Evolutionary conservation across 1,284 basidiomycete genomes (phyloP).

Genomic region (Tilletia indica): DNA sequence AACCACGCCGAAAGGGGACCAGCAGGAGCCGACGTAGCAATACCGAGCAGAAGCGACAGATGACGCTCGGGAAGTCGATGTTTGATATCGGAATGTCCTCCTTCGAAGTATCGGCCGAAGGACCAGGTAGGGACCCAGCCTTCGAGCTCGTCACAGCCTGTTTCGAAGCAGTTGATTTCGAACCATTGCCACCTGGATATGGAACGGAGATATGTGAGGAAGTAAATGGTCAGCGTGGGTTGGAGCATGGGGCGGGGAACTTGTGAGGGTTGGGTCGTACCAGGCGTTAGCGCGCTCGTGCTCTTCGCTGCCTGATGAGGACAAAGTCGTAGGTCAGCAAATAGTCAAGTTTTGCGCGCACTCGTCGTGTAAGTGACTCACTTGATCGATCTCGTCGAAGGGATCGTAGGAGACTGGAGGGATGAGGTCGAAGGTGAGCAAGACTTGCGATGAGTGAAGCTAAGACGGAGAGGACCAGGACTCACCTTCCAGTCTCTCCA

Average conservation of each 20-base stretch:
- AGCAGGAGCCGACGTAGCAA: slow-evolving; percentile 54
- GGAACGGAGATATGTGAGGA: background rate
- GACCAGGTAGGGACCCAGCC: slow-evolving; percentile 56
- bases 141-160: slow-evolving; percentile 51
- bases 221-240: background rate
- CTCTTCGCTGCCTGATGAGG: slow-evolving; percentile 1
- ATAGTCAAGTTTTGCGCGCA: background rate
- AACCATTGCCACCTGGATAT: slow-evolving; percentile 51
- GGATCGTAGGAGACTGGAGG: slow-evolving; percentile 23
- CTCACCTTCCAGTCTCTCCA: slow-evolving; percentile 34
- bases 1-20: slow-evolving; percentile 42
- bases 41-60: slow-evolving; percentile 50
- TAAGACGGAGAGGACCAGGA: no score
- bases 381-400: slow-evolving; percentile 29
- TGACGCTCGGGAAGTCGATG: slow-evolving; percentile 40
- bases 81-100: slow-evolving; percentile 34
- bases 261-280: background rate
- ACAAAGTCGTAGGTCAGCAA: background rate
- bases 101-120: slow-evolving; percentile 51
- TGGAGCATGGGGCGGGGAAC: background rate
- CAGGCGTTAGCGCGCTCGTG: slow-evolving; percentile 15
- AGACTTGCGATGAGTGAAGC: background rate
- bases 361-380: slow-evolving; percentile 24
- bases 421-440: no score
- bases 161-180: slow-evolving; percentile 52